A percentile compares a stretch with the other conserved stretches of the same genome.
phyloP scores from a whole-genome alignment of 2,329 filamentous ascomycete genomes.

The Dactylella cylindrospora region DNA sequence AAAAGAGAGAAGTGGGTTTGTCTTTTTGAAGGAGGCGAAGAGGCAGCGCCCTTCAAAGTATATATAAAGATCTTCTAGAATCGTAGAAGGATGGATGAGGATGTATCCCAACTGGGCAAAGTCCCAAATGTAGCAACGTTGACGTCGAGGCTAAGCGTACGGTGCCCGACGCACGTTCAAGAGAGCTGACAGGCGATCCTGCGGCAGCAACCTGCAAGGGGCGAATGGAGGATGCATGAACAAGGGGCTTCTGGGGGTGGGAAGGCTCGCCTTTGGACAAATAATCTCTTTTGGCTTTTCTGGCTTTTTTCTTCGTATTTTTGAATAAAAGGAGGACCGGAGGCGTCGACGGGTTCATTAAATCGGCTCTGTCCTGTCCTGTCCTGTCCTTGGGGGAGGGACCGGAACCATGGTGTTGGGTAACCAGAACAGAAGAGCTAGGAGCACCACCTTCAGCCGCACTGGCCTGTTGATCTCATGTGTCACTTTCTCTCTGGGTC shows the following conservation, averaged over 20 bases:
- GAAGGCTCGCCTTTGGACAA: conserved; percentile 2
- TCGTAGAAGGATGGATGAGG: conserved; percentile 10
- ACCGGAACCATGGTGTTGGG: conserved; percentile 43
- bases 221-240: conserved; percentile 45
- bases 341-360: too few relatives aligned
- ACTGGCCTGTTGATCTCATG: conserved; percentile 43
- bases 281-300: conserved; percentile 23
- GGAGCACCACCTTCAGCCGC: conserved; percentile 43
- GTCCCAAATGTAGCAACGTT: conserved; percentile 44
- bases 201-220: conserved; percentile 44
- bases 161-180: conserved; percentile 37
- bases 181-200: conserved; percentile 45
- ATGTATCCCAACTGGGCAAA: conserved; percentile 31
- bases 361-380: too few relatives aligned
- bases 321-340: conserved; percentile 25
- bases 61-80: conserved; percentile 46
- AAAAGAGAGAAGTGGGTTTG: conserved; percentile 1
- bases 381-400: too few relatives aligned
- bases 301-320: conserved; percentile 19
- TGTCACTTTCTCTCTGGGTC: conserved; percentile 24
- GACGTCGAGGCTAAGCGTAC: conserved; percentile 44
- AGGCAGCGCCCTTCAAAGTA: conserved; percentile 39
- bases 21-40: conserved; percentile 36
- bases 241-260: conserved; percentile 40
- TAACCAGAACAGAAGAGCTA: conserved; percentile 7